Conservation (phyloP, 139 green algal species). For the Ulvella scutata region DNA sequence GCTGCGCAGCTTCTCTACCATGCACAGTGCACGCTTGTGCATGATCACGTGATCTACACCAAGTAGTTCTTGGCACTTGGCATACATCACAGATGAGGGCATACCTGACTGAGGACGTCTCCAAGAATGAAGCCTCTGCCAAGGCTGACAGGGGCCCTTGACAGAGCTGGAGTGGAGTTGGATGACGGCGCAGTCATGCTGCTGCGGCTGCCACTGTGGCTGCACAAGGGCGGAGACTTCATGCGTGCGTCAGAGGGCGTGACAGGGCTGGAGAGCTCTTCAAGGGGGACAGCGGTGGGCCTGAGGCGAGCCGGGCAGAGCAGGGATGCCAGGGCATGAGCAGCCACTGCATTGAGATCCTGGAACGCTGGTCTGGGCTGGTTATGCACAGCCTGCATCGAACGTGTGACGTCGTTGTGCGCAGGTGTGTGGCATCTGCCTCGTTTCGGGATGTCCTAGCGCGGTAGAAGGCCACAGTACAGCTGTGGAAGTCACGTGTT, state of each 20-base stretch:
- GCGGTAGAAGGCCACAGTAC: too few species aligned
- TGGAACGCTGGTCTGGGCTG: slow-evolving; percentile 1
- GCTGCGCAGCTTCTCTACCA: too few species aligned
- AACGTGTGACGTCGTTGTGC: too few species aligned
- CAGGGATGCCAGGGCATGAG: slow-evolving; percentile 23
- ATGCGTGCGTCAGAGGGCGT: too few species aligned
- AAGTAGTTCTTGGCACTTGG: too few species aligned
- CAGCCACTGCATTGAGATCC: slow-evolving; percentile 59
- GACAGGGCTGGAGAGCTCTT: not conserved
- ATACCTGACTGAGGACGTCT: slow-evolving; percentile 39
- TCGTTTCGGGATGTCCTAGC: too few species aligned
- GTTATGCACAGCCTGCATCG: not conserved
- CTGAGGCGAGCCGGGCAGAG: slow-evolving; percentile 27
- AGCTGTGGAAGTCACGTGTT: too few species aligned
- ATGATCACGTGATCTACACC: too few species aligned
- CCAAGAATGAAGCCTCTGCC: slow-evolving; percentile 12
- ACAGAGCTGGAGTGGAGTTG: not conserved
- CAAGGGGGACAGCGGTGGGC: not conserved
- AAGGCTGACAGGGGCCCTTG: not conserved
- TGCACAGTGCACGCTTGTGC: too few species aligned
- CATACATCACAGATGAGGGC: too few species aligned
- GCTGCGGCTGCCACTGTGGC: not conserved
- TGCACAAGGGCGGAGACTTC: too few species aligned
- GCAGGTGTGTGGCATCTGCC: too few species aligned
- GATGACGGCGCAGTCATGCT: not conserved